Percentiles rank a stretch among this genome's conserved stretches.
phyloP scores from a whole-genome alignment of 176 grass and related monocot species.

The Musa schizocarpa region DNA sequence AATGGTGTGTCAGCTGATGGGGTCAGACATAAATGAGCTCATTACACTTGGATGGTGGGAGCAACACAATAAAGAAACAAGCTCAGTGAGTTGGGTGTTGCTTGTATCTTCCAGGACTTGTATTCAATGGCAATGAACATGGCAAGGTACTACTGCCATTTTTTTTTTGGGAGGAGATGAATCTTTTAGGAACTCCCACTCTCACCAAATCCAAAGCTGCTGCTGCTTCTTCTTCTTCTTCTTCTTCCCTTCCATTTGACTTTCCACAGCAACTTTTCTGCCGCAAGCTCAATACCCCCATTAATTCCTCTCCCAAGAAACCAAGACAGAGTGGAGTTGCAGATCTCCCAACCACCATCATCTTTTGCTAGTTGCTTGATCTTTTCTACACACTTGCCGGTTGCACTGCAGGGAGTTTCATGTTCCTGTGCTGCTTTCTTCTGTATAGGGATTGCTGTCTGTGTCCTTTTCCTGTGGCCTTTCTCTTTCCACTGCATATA shows the following conservation, averaged over 20 bases:
- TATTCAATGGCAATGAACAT: not conserved
- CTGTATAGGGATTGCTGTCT: not conserved
- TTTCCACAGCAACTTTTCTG: not conserved
- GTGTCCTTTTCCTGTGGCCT: not conserved
- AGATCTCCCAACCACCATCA: not conserved
- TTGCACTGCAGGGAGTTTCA: not conserved
- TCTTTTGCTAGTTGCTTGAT: not conserved
- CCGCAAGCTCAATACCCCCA: not conserved
- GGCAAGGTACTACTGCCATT: not conserved
- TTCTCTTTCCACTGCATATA: not conserved
- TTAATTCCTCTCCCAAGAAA: no score
- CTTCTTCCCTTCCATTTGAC: not conserved
- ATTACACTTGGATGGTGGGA: not conserved
- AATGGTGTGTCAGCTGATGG: not conserved
- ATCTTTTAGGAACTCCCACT: slow-evolving; percentile 5
- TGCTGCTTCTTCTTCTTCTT: not conserved
- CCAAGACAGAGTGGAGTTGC: no score
- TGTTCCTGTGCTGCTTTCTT: not conserved
- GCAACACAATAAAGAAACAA: not conserved
- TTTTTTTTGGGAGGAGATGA: not conserved
- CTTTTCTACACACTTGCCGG: not conserved
- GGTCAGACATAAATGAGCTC: slow-evolving; percentile 1
- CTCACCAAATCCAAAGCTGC: not conserved
- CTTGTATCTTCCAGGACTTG: not conserved
- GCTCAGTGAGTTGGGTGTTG: not conserved